These are phyloP conservation scores for Colletotrichum tropicale DNA, from an alignment of 2,329 filamentous ascomycete species.

Conservation along the genomic window DNA sequence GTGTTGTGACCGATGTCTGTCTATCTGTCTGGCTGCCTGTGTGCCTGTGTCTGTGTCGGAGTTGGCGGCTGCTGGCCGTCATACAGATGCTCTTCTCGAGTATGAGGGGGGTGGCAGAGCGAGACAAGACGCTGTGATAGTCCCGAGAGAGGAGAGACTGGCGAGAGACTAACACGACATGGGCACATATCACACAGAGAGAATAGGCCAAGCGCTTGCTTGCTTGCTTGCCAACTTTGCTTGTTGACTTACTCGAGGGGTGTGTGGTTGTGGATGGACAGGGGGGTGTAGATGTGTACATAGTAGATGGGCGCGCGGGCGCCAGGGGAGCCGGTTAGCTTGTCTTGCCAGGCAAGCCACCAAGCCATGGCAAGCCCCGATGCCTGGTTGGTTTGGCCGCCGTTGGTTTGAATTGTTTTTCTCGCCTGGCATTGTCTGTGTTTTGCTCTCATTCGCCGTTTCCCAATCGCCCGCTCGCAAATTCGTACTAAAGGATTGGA, in stretches of 20 bases:
- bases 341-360: conserved; percentile 12
- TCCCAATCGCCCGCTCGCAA: background rate
- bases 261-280: background rate
- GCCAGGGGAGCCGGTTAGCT: background rate
- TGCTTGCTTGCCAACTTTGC: background rate
- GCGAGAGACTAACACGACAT: background rate
- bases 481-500: background rate
- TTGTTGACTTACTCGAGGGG: background rate
- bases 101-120: background rate
- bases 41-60: background rate
- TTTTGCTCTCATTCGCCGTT: background rate
- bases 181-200: background rate
- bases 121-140: background rate
- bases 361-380: conserved; percentile 13
- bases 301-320: background rate
- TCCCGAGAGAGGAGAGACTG: background rate
- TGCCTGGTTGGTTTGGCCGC: background rate
- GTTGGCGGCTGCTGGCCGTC: background rate
- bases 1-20: background rate
- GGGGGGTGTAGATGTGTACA: background rate
- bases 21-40: background rate
- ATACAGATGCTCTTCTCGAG: background rate
- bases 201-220: conserved; percentile 11
- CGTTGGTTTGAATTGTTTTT: conserved; percentile 8
- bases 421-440: background rate